Base-by-base conservation (phyloP, 1,139 yeast genomes). In the Casaregolazyma suthepensis region DNA sequence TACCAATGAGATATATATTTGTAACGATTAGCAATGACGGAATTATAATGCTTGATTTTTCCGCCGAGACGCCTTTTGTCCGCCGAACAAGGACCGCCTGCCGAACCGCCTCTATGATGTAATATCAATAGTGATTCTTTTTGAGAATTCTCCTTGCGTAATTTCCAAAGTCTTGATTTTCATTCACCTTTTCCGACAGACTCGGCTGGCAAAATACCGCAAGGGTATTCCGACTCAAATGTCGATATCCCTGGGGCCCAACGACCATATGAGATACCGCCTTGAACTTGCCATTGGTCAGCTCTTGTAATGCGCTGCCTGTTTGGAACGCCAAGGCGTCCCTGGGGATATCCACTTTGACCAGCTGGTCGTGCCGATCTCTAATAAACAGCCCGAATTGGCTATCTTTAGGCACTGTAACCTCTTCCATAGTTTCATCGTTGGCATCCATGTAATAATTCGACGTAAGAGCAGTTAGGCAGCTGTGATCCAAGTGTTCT, bases 121-220 rank as follows among this genome's bases (percentile, higher is more conserved):
- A 22, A 22, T 22, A 6, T 35, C 13, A 35, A 13, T 54, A 63
- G 45, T 66, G 69, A 49, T 64, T 62, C 15, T 51, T 50, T 17
- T 56, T 46, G 5, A 68, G 48, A 13, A 66, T 62, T 18, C 54
- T 51, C 26, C 61, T 61, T 60, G 85, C 71, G 62, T 71, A 82
- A 51, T 71, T 67, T 10, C 83, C 84, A 69, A 81, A 81, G 50
- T 75, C 75, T 61, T 77, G 78, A 1, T 65, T 67, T 54, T 75
- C 76, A 1, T 61, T 62, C 9, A 82, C 79, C 61, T 56, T 63
- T 52, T 78, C 83, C 50, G 78, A 75, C 54, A 82, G 69, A 52
- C 79, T 75, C 0, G 87, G 87, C 65, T 82, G 87, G 62, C 84
- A 79, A 61, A 82, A 82, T 3, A 82, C 83, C 0, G 87, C 87